Evolutionary conservation across 345 rosid genomes (phyloP).

Genomic region (Atalantia buxifolia): DNA sequence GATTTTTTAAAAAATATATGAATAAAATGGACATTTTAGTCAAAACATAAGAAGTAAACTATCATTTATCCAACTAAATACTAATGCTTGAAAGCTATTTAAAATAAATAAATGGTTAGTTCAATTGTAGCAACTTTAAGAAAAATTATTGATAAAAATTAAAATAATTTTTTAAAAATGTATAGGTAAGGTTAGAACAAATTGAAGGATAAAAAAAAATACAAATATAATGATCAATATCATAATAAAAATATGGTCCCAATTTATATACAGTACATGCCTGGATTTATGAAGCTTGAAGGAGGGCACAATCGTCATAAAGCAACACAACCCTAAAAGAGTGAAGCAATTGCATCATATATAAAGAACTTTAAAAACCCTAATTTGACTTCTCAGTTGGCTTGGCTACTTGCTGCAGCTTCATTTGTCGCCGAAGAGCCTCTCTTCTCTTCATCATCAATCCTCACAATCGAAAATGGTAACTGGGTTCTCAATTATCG

Average conservation of each 20-base stretch:
- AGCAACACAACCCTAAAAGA: neutral
- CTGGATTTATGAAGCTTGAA: too few relatives aligned
- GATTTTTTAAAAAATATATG: too few relatives aligned
- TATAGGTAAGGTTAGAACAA: too few relatives aligned
- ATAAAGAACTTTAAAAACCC: conserved; percentile 1
- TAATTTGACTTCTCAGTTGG: neutral
- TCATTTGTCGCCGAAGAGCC: conserved; percentile 6
- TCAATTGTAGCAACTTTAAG: too few relatives aligned
- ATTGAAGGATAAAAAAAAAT: too few relatives aligned
- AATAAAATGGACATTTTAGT: accelerated
- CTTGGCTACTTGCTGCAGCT: neutral
- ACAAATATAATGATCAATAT: neutral
- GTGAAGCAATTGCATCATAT: neutral
- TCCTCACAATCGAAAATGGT: conserved; percentile 3
- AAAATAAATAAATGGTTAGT: too few relatives aligned
- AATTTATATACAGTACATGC: too few relatives aligned
- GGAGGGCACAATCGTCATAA: conserved; percentile 11
- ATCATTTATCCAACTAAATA: too few relatives aligned
- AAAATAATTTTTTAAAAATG: too few relatives aligned
- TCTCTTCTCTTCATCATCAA: neutral
- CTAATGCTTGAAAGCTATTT: too few relatives aligned
- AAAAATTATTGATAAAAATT: too few relatives aligned
- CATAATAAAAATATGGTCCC: neutral
- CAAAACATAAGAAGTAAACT: too few relatives aligned
- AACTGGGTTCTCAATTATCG: neutral